A percentile compares a stretch with the other conserved stretches of the same genome.
These are phyloP conservation scores for Diatrype stigma DNA, from an alignment of 2,329 filamentous ascomycete species.

Conservation along the genomic window DNA sequence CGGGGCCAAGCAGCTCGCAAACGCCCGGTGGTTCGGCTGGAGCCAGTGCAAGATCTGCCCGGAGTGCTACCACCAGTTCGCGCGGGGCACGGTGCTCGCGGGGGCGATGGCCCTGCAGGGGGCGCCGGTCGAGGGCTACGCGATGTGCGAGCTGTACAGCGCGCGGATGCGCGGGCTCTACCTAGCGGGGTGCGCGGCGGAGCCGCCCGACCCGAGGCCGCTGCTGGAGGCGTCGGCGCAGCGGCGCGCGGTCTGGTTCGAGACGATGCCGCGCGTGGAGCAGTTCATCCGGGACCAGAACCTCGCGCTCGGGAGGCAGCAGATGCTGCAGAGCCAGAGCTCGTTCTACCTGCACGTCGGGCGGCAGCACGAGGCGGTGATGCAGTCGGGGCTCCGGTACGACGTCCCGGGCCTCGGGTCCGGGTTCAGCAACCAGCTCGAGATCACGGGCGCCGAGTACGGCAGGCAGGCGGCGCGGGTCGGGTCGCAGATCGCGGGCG, in stretches of 20 bases:
- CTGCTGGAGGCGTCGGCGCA: neutral
- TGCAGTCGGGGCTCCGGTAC: neutral
- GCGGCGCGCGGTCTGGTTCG: neutral
- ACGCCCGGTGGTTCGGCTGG: neutral
- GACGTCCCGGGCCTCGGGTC: neutral
- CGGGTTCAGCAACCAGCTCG: neutral
- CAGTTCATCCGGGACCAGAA: neutral
- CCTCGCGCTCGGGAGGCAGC: neutral
- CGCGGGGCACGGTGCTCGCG: neutral
- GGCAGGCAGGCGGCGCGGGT: neutral
- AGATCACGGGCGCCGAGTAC: neutral
- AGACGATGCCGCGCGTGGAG: neutral
- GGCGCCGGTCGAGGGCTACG: neutral
- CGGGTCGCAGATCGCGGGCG: neutral
- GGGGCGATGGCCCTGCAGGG: neutral
- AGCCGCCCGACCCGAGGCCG: neutral
- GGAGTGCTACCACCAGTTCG: neutral
- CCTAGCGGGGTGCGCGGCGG: neutral
- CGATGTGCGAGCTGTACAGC: neutral
- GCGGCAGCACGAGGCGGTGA: neutral
- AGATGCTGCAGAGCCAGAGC: neutral
- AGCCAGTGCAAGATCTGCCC: neutral
- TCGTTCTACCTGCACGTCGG: neutral
- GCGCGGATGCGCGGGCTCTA: neutral
- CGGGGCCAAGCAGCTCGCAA: neutral